Percentiles rank a stretch among this genome's conserved stretches.
Conservation (phyloP, 805 yeast species). For the Candida berthetii region DNA sequence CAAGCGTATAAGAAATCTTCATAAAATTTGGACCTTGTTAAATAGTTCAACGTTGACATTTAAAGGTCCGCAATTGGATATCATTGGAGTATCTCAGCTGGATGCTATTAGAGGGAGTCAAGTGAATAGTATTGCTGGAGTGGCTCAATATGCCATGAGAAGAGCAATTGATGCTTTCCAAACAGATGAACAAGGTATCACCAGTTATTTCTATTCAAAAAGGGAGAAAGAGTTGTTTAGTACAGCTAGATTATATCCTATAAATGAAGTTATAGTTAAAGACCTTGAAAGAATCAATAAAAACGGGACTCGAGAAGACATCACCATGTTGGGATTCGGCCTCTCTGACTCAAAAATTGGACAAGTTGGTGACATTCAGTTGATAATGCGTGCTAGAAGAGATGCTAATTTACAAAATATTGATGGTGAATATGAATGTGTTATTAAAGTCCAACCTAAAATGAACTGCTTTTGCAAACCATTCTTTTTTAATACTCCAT, state of each 20-base stretch:
- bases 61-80: too few relatives aligned
- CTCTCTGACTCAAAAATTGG: constrained; percentile 5
- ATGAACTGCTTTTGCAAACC: constrained; percentile 3
- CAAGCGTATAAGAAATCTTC: background rate
- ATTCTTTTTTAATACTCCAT: constrained; percentile 8
- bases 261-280: constrained; percentile 8
- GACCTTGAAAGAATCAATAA: constrained; percentile 9
- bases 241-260: background rate
- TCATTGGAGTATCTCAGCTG: too few relatives aligned
- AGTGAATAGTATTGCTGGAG: too few relatives aligned
- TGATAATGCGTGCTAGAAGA: constrained; percentile 10
- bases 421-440: constrained; percentile 2
- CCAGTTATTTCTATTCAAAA: constrained; percentile 1
- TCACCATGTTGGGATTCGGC: constrained; percentile 13
- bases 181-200: constrained; percentile 11
- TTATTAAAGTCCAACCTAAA: constrained; percentile 11
- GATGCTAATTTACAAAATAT: constrained; percentile 4
- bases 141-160: constrained; percentile 4
- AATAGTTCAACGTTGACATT: too few relatives aligned
- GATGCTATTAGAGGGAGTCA: too few relatives aligned
- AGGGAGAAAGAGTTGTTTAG: background rate
- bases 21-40: too few relatives aligned
- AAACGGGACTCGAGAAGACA: constrained; percentile 7
- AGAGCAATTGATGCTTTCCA: constrained; percentile 13
- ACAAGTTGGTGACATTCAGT: constrained; percentile 10